Conservation (phyloP, 352 stramenopile species). For the Thraustotheca clavata region DNA sequence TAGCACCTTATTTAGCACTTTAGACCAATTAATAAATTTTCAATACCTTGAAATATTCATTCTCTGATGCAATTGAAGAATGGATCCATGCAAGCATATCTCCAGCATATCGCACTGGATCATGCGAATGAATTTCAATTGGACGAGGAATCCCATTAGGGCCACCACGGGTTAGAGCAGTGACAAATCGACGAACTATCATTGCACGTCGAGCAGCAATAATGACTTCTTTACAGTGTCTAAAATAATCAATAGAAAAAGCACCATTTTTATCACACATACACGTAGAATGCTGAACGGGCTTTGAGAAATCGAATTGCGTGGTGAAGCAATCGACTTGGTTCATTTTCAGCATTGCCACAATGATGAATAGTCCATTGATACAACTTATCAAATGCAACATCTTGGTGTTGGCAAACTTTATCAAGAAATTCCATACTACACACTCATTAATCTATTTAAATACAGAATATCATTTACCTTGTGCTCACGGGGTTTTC, state of each 20-base stretch:
- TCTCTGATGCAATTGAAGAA: conserved; percentile 69
- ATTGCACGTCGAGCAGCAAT: conserved; percentile 39
- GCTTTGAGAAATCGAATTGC: conserved; percentile 58
- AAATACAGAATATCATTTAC: neutral
- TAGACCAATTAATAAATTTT: neutral
- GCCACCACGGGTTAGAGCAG: conserved; percentile 60
- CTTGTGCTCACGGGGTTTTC: conserved; percentile 21
- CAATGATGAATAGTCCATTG: conserved; percentile 81
- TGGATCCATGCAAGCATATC: conserved; percentile 88
- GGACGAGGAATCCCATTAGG: conserved; percentile 65
- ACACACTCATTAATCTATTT: neutral
- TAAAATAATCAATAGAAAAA: conserved; percentile 21
- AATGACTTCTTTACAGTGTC: conserved; percentile 77
- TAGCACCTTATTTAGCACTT: neutral
- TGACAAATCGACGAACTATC: conserved; percentile 68
- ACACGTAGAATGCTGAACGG: conserved; percentile 71
- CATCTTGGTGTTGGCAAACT: conserved; percentile 71
- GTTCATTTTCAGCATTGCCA: conserved; percentile 51
- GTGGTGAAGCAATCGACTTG: conserved; percentile 51
- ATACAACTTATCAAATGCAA: conserved; percentile 82
- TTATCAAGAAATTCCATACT: conserved; percentile 83
- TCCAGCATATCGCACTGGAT: conserved; percentile 78
- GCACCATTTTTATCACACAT: conserved; percentile 6
- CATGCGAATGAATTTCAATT: conserved; percentile 84
- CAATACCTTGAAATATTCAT: conserved; percentile 70